Percentiles rank a stretch among this genome's conserved stretches.
phyloP scores from a whole-genome alignment of 2,329 filamentous ascomycete species.

The Clarireedia homoeocarpa region DNA sequence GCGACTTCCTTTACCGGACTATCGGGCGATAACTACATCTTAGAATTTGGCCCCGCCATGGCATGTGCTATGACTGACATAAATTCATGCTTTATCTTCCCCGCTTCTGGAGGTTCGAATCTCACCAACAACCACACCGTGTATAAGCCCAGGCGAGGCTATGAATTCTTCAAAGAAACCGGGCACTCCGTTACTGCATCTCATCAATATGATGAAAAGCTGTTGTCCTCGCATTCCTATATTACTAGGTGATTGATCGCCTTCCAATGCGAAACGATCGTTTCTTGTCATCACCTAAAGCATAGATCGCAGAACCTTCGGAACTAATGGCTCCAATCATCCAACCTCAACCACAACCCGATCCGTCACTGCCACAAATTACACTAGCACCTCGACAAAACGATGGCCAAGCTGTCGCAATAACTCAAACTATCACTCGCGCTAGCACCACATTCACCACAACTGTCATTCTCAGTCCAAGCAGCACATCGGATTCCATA shows the following conservation, averaged over 20 bases:
- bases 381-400: slow-evolving; percentile 6
- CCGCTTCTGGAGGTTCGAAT: neutral
- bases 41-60: neutral
- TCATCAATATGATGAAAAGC: neutral
- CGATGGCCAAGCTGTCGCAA: neutral
- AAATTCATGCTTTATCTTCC: neutral
- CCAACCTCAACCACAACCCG: neutral
- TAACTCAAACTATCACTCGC: slow-evolving; percentile 11
- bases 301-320: no score
- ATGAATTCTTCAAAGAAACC: neutral
- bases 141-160: neutral
- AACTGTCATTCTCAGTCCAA: slow-evolving; percentile 9
- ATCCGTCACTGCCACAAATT: neutral
- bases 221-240: neutral
- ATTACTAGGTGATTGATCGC: neutral
- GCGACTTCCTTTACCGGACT: neutral
- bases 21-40: neutral
- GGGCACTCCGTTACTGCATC: neutral
- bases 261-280: neutral
- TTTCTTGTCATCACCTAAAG: no score
- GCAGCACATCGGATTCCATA: slow-evolving; percentile 2
- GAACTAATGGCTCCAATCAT: neutral
- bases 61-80: neutral
- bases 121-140: neutral
- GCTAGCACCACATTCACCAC: slow-evolving; percentile 13